A percentile compares a stretch with the other conserved stretches of the same genome.
Evolutionary conservation across 192 early-diverging fungal species (phyloP).

Genomic region (Coemansia reversa): DNA sequence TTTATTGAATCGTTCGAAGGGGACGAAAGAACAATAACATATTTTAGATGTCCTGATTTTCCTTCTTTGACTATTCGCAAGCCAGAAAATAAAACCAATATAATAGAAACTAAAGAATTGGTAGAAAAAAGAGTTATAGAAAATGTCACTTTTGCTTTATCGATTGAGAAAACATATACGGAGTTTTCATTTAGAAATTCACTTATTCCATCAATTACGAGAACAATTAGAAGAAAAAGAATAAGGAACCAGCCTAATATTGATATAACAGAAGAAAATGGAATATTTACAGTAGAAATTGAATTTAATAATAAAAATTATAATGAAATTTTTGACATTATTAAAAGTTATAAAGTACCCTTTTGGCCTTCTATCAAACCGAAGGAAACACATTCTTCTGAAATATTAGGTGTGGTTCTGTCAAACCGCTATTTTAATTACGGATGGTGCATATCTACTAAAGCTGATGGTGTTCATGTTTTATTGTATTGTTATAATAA

Average conservation of each 20-base stretch:
- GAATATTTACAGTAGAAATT: slow-evolving; percentile 9
- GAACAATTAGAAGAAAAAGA: no score
- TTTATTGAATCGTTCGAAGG: not conserved
- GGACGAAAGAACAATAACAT: slow-evolving; percentile 9
- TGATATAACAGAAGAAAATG: slow-evolving; percentile 12
- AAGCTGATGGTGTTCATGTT: slow-evolving; percentile 1
- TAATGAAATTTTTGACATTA: not conserved
- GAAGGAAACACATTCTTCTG: slow-evolving; percentile 10
- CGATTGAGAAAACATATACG: not conserved
- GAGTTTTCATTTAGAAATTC: no score
- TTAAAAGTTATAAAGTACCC: slow-evolving; percentile 7
- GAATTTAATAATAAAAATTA: slow-evolving; percentile 1
- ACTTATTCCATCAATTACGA: no score
- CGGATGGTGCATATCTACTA: slow-evolving; percentile 5
- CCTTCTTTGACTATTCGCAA: slow-evolving; percentile 1
- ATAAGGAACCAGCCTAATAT: no score
- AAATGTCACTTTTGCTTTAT: not conserved
- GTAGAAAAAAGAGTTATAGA: not conserved
- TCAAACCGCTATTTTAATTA: not conserved
- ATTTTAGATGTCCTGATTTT: slow-evolving; percentile 2
- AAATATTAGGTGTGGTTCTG: slow-evolving; percentile 10
- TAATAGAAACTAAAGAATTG: no score
- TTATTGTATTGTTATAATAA: slow-evolving; percentile 1
- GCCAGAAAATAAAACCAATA: not conserved
- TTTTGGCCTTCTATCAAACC: slow-evolving; percentile 9